These are phyloP conservation scores for Lipomyces anomalus DNA, from an alignment of 805 yeast species.

Conservation along the genomic window DNA sequence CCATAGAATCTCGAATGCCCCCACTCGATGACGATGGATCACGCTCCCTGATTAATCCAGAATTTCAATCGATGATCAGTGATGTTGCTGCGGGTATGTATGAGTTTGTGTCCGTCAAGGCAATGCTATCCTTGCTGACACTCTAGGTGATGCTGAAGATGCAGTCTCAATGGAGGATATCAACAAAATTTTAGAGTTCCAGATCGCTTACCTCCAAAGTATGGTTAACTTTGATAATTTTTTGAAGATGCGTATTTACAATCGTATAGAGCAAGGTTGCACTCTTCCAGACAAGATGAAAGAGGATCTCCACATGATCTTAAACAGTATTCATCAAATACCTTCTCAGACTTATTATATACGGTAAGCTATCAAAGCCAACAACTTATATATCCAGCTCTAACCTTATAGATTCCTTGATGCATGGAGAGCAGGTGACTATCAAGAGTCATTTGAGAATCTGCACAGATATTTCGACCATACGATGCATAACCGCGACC, in stretches of 20 bases:
- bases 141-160: slow-evolving; percentile 39
- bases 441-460: slow-evolving; percentile 48
- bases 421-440: slow-evolving; percentile 45
- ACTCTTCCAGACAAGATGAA: slow-evolving; percentile 3
- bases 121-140: too few species aligned
- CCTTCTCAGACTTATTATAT: slow-evolving; percentile 33
- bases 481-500: slow-evolving; percentile 52
- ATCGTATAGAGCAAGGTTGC: slow-evolving; percentile 5
- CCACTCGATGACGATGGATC: background rate
- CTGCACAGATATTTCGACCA: slow-evolving; percentile 64
- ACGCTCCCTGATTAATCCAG: background rate
- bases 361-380: slow-evolving; percentile 1
- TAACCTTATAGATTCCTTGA: slow-evolving; percentile 45
- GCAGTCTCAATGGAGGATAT: slow-evolving; percentile 48
- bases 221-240: background rate
- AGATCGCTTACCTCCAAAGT: slow-evolving; percentile 21
- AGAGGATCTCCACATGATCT: slow-evolving; percentile 39
- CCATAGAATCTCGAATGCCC: background rate
- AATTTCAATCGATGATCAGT: background rate
- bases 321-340: slow-evolving; percentile 47
- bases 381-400: background rate
- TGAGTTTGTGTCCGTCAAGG: too few species aligned
- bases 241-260: background rate
- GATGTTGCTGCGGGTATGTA: background rate
- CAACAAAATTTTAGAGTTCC: slow-evolving; percentile 14